Percentiles rank a stretch among this genome's conserved stretches.
phyloP scores from a whole-genome alignment of 345 rosid species.

The Punica granatum region DNA sequence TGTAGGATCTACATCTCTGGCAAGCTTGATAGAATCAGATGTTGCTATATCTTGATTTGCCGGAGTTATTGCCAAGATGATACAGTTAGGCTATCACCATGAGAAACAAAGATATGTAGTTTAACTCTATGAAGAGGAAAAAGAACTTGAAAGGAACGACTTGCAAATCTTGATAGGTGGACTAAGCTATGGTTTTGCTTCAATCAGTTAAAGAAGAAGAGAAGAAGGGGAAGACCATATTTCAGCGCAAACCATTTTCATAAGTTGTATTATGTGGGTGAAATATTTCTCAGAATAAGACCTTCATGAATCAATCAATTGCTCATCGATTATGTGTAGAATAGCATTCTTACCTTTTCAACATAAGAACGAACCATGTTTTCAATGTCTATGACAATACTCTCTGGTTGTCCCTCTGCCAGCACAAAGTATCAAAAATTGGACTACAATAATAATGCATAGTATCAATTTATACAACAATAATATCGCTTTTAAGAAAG shows the following conservation, averaged over 20 bases:
- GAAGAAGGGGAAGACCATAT: neutral
- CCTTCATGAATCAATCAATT: neutral
- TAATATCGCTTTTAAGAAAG: neutral
- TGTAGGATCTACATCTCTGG: constrained; percentile 60
- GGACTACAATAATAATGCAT: neutral
- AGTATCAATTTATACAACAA: neutral
- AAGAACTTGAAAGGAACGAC: neutral
- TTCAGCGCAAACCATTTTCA: neutral
- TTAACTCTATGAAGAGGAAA: neutral
- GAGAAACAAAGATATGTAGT: constrained; percentile 2
- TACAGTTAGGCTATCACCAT: constrained; percentile 40
- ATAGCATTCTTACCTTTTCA: constrained; percentile 33
- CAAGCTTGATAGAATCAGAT: constrained; percentile 62
- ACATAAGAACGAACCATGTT: constrained; percentile 56
- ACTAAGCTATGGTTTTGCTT: neutral
- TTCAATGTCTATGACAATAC: constrained; percentile 51
- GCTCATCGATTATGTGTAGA: neutral
- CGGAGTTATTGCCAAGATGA: constrained; percentile 64
- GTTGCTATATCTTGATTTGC: constrained; percentile 75
- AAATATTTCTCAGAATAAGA: neutral
- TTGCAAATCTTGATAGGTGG: neutral
- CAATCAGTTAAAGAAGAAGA: neutral
- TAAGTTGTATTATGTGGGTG: neutral
- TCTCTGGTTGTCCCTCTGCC: constrained; percentile 62
- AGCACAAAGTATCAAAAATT: constrained; percentile 2